Conservation (phyloP, 2,329 filamentous ascomycete genomes). For the Cadophora gregata region DNA sequence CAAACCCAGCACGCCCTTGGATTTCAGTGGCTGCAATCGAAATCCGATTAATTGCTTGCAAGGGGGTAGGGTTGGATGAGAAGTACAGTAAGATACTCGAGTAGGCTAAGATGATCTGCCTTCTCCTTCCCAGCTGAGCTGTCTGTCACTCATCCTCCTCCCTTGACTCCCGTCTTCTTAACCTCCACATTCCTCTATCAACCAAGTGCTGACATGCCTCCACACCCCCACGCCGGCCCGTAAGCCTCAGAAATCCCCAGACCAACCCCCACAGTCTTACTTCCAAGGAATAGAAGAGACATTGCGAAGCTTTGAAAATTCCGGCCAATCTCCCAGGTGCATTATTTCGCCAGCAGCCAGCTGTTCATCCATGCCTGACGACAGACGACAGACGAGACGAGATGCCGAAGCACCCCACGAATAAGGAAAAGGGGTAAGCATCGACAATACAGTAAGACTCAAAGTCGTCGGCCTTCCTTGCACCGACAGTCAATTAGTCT, state of each 20-base stretch:
- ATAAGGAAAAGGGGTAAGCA: conserved; percentile 6
- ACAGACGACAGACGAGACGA: neutral
- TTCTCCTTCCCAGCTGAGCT: conserved; percentile 9
- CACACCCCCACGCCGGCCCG: conserved; percentile 11
- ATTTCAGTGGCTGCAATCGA: neutral
- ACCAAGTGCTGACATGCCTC: conserved; percentile 5
- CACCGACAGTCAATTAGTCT: neutral
- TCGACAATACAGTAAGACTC: neutral
- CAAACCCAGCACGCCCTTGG: neutral
- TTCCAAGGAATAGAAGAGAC: neutral
- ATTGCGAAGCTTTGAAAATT: neutral
- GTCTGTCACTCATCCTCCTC: neutral
- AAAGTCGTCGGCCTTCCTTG: neutral
- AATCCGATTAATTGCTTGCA: conserved; percentile 1
- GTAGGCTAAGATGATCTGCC: neutral
- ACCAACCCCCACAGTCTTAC: conserved; percentile 6
- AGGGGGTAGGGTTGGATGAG: neutral
- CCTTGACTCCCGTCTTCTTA: neutral
- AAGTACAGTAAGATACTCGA: too few species aligned
- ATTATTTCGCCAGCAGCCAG: neutral
- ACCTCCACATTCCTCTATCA: conserved; percentile 14
- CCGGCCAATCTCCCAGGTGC: conserved; percentile 5
- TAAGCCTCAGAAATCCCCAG: conserved; percentile 15
- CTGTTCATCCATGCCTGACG: neutral
- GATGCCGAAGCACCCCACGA: conserved; percentile 14